A percentile compares a stretch with the other conserved stretches of the same genome.
Evolutionary conservation across 495 filamentous ascomycete species (phyloP).

Genomic region (Astrothelium macrocarpum): DNA sequence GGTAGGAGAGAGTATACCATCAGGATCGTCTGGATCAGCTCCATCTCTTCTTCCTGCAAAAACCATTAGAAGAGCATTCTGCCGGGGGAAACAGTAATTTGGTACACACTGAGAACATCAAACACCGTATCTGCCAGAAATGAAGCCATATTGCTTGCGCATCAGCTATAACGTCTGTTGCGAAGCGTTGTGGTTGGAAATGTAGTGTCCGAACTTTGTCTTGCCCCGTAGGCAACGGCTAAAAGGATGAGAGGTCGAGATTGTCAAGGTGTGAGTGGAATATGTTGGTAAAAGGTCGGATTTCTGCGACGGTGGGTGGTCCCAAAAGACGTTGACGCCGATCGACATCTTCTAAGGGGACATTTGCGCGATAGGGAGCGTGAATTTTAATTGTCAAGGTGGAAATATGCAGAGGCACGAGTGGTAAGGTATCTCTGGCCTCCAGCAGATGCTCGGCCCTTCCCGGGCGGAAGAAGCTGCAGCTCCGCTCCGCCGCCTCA

Average conservation of each 20-base stretch:
- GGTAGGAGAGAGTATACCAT: not conserved
- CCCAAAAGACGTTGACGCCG: not conserved
- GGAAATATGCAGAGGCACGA: no score
- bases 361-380: not conserved
- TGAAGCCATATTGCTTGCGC: conserved; percentile 30
- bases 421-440: no score
- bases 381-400: no score
- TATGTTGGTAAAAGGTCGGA: not conserved
- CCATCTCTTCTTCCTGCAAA: conserved; percentile 2
- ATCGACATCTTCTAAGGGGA: conserved; percentile 1
- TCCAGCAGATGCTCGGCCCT: not conserved
- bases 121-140: conserved; percentile 25
- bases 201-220: not conserved
- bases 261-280: not conserved
- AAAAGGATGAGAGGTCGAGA: not conserved
- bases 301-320: not conserved
- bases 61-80: not conserved
- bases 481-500: not conserved
- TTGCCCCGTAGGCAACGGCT: not conserved
- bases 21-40: conserved; percentile 17
- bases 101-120: conserved; percentile 32
- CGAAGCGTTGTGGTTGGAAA: not conserved
- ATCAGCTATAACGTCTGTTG: not conserved
- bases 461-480: not conserved
- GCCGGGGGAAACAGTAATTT: not conserved